Percentiles rank a stretch among this genome's conserved stretches.
Evolutionary conservation across 371 early-diverging fungal species (phyloP).

Genomic region (Mucor mucedo): DNA sequence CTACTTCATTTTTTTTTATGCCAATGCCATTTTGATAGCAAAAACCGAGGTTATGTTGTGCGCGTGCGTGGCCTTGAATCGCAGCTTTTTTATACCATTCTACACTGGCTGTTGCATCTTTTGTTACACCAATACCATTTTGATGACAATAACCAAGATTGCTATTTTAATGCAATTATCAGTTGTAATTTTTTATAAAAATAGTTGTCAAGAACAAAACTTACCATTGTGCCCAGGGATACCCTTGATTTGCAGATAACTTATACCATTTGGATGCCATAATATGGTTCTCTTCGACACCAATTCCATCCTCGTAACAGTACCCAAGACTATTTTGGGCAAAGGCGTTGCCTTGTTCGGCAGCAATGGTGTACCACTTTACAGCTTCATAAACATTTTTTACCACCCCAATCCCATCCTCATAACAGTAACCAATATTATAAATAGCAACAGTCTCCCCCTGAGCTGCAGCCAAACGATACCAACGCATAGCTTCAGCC

Average conservation of each 20-base stretch:
- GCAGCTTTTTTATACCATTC: constrained; percentile 85
- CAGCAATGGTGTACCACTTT: constrained; percentile 74
- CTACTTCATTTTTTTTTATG: constrained; percentile 60
- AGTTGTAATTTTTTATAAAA: not conserved
- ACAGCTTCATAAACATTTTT: constrained; percentile 72
- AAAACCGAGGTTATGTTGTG: constrained; percentile 88
- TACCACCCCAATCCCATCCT: constrained; percentile 80
- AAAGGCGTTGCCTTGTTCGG: constrained; percentile 78
- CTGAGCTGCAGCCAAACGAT: constrained; percentile 65
- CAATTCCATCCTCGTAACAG: constrained; percentile 82
- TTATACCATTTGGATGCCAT: constrained; percentile 68
- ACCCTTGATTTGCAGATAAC: constrained; percentile 70
- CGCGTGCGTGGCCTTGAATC: constrained; percentile 77
- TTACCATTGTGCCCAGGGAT: constrained; percentile 61
- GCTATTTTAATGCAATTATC: constrained; percentile 21
- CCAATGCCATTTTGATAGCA: constrained; percentile 87
- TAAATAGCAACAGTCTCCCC: constrained; percentile 78
- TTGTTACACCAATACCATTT: constrained; percentile 79
- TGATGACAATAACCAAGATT: constrained; percentile 86
- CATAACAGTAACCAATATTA: constrained; percentile 85
- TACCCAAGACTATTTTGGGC: constrained; percentile 84
- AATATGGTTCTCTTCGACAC: constrained; percentile 57
- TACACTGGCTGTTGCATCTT: constrained; percentile 67
- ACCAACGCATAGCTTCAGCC: constrained; percentile 74
- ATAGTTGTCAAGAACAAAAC: not conserved